A percentile compares a stretch with the other conserved stretches of the same genome.
Evolutionary conservation across 768 basidiomycete species (phyloP).

Genomic region (Mrakia frigida): DNA sequence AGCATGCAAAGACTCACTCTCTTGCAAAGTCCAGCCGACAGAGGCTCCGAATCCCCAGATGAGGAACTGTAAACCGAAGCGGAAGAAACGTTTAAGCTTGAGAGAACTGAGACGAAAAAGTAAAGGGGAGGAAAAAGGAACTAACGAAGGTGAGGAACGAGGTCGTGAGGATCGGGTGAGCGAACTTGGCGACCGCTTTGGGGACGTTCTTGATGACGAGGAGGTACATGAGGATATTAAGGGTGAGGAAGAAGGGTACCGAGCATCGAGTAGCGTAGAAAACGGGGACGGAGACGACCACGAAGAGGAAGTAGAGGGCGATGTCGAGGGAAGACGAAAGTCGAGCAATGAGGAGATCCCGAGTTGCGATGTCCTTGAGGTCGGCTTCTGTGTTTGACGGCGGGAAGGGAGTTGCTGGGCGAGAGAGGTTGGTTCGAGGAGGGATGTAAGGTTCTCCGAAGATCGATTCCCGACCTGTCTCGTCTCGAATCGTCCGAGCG

Average conservation of each 20-base stretch:
- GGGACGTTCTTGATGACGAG: constrained; percentile 15
- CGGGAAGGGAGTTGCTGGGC: constrained; percentile 12
- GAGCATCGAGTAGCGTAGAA: constrained; percentile 25
- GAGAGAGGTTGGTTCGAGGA: neutral
- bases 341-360: constrained; percentile 9
- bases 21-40: constrained; percentile 22
- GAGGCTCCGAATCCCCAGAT: constrained; percentile 27
- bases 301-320: constrained; percentile 4
- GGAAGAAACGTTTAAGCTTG: neutral
- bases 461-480: neutral
- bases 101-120: neutral
- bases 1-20: neutral
- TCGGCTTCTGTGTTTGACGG: neutral
- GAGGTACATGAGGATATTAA: constrained; percentile 28
- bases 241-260: constrained; percentile 18
- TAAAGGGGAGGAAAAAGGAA: neutral
- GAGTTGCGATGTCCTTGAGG: constrained; percentile 13
- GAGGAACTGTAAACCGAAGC: neutral
- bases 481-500: neutral
- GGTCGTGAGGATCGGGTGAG: constrained; percentile 13
- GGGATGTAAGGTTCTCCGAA: neutral
- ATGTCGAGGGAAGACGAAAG: constrained; percentile 20
- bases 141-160: constrained; percentile 12
- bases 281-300: constrained; percentile 17
- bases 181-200: neutral